Conservation (phyloP, 164 flowering plant species). For the Umbilicus rupestris region DNA sequence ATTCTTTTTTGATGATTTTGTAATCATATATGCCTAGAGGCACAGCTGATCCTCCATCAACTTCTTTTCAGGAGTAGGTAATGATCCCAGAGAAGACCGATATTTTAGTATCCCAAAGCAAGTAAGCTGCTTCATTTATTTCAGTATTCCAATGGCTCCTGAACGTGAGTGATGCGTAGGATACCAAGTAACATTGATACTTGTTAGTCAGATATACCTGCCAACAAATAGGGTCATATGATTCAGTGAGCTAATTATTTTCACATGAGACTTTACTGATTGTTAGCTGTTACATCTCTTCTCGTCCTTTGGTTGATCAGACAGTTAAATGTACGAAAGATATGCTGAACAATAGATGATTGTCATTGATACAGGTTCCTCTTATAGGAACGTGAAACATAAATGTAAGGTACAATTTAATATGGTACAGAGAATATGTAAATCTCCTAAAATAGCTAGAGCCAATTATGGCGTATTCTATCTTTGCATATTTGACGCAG, state of each 20-base stretch:
- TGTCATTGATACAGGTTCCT: too few species aligned
- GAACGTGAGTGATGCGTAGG: not conserved
- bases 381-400: too few species aligned
- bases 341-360: too few species aligned
- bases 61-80: constrained; percentile 62
- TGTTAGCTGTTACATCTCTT: too few species aligned
- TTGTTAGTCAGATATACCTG: not conserved
- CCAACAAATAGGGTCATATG: not conserved
- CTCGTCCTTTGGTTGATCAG: too few species aligned
- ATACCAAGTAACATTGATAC: not conserved
- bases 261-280: too few species aligned
- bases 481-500: not conserved
- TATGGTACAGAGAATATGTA: too few species aligned
- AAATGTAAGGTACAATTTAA: too few species aligned
- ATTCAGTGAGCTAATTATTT: not conserved
- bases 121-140: constrained; percentile 28
- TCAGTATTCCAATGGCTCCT: not conserved
- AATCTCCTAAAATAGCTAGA: too few species aligned
- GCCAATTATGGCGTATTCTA: too few species aligned
- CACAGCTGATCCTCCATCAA: not conserved
- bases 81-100: constrained; percentile 96
- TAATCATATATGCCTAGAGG: not conserved
- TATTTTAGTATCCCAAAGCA: constrained; percentile 97
- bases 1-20: too few species aligned
- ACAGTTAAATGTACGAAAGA: too few species aligned